phyloP scores from a whole-genome alignment of 2,329 filamentous ascomycete genomes.

The Epichloe brachyelytri region DNA sequence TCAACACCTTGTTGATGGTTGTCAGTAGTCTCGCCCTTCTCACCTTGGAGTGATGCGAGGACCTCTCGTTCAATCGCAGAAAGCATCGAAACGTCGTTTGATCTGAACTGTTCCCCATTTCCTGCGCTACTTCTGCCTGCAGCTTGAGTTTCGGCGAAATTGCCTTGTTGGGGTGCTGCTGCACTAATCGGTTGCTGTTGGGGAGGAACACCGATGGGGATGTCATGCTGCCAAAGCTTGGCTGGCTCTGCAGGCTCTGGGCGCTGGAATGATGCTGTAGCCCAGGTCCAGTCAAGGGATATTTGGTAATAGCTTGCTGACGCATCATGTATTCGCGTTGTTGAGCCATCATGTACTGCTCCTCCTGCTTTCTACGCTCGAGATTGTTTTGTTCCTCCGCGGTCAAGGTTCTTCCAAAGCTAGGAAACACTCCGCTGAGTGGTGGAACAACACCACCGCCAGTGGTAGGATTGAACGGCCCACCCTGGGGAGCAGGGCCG shows the following conservation, averaged over 20 bases:
- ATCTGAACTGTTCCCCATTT: slow-evolving; percentile 42
- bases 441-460: slow-evolving; percentile 64
- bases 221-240: slow-evolving; percentile 87
- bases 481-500: slow-evolving; percentile 50
- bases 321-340: slow-evolving; percentile 88
- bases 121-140: slow-evolving; percentile 15
- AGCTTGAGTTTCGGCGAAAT: slow-evolving; percentile 55
- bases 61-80: slow-evolving; percentile 39
- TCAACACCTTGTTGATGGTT: slow-evolving; percentile 15
- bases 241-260: slow-evolving; percentile 92
- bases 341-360: slow-evolving; percentile 91
- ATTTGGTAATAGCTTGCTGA: slow-evolving; percentile 66
- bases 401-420: slow-evolving; percentile 90
- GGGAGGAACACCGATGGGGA: slow-evolving; percentile 56
- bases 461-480: slow-evolving; percentile 35
- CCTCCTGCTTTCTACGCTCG: slow-evolving; percentile 92
- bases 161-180: slow-evolving; percentile 22
- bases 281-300: slow-evolving; percentile 41
- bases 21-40: neutral
- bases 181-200: slow-evolving; percentile 32
- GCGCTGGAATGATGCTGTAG: slow-evolving; percentile 91
- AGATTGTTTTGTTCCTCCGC: slow-evolving; percentile 97
- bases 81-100: slow-evolving; percentile 64
- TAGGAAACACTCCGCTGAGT: slow-evolving; percentile 86
- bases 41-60: slow-evolving; percentile 25